Conservation (phyloP, 768 basidiomycete genomes). For the Boletus pseudopeckii region DNA sequence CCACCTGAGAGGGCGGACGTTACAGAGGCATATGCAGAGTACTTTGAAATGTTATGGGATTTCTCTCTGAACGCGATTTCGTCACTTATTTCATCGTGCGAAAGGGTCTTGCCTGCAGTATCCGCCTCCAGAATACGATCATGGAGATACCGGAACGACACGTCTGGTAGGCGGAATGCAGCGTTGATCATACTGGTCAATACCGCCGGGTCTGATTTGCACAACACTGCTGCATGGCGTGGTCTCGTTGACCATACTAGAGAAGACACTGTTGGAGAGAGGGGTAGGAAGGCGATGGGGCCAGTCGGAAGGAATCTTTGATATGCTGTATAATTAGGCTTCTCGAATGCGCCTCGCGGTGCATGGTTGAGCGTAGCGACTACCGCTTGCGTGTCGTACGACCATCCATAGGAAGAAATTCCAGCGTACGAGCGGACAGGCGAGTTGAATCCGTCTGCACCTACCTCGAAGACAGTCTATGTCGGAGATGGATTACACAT, state of each 20-base stretch:
- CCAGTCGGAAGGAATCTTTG: constrained; percentile 95
- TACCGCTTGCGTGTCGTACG: constrained; percentile 84
- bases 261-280: constrained; percentile 74
- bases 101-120: constrained; percentile 42
- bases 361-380: constrained; percentile 84
- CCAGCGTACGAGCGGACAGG: constrained; percentile 85
- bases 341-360: constrained; percentile 58
- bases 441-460: constrained; percentile 94
- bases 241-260: constrained; percentile 95
- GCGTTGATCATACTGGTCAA: constrained; percentile 81
- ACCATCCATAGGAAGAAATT: constrained; percentile 88
- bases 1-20: constrained; percentile 37
- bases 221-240: constrained; percentile 66
- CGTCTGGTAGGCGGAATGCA: constrained; percentile 79
- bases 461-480: constrained; percentile 51
- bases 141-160: constrained; percentile 69
- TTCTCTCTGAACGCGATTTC: constrained; percentile 74
- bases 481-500: background rate
- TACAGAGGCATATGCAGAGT: constrained; percentile 61
- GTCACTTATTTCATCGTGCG: constrained; percentile 46
- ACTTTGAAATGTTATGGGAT: constrained; percentile 60
- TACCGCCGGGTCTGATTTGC: constrained; percentile 58
- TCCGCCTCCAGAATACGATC: constrained; percentile 56
- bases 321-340: constrained; percentile 77
- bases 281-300: constrained; percentile 91